phyloP scores from a whole-genome alignment of 179 eudicot species.

The Spinacia oleracea region DNA sequence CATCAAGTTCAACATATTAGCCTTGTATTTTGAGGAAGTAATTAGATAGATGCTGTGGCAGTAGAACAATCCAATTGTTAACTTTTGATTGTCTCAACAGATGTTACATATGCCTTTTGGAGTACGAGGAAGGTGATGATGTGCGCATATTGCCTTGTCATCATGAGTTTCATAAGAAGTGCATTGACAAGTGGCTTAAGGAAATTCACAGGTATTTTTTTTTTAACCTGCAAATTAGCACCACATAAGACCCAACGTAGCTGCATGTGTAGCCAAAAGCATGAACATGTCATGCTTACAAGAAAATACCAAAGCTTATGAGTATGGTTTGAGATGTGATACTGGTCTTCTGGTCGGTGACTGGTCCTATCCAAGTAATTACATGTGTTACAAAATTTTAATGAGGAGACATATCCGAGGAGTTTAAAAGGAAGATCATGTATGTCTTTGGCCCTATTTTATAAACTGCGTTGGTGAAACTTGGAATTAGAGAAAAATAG shows the following conservation, averaged over 20 bases:
- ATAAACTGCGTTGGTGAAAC: background rate
- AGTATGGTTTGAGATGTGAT: background rate
- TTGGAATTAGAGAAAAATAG: background rate
- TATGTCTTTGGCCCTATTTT: background rate
- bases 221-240: background rate
- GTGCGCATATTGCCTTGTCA: slow-evolving; percentile 84
- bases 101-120: slow-evolving; percentile 96
- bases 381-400: background rate
- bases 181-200: slow-evolving; percentile 97
- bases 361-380: background rate
- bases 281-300: background rate
- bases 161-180: slow-evolving; percentile 83
- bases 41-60: background rate
- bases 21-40: background rate
- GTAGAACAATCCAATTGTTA: background rate
- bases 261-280: background rate
- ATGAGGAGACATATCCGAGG: background rate
- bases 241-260: background rate
- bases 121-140: slow-evolving; percentile 89
- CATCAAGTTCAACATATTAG: background rate
- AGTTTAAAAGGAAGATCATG: background rate
- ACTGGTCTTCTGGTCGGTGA: too few species aligned
- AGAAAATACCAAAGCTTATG: background rate
- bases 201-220: slow-evolving; percentile 91
- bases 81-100: slow-evolving; percentile 40